phyloP scores from a whole-genome alignment of 2,329 filamentous ascomycete genomes.

The Setomelanomma holmii region DNA sequence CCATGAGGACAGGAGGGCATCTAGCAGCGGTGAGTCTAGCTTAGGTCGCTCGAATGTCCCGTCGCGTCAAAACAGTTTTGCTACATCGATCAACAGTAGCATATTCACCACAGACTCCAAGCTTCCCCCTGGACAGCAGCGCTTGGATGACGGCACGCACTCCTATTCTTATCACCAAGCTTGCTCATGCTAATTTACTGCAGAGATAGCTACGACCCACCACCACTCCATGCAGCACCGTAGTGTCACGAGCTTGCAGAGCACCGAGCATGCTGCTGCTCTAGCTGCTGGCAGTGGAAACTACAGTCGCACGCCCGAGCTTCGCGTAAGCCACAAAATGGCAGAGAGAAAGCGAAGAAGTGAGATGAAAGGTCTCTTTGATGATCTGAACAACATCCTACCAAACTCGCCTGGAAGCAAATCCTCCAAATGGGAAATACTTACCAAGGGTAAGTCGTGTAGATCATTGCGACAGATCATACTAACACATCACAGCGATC shows the following conservation, averaged over 20 bases:
- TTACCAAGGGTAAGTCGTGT: constrained; percentile 73
- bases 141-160: constrained; percentile 68
- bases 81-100: constrained; percentile 79
- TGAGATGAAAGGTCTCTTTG: constrained; percentile 89
- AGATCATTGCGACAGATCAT: neutral
- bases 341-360: constrained; percentile 83
- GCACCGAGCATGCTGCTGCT: constrained; percentile 64
- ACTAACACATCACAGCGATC: constrained; percentile 49
- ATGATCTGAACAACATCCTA: constrained; percentile 78
- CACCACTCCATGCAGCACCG: constrained; percentile 80
- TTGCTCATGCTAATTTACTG: constrained; percentile 27
- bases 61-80: constrained; percentile 77
- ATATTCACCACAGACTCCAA: constrained; percentile 78
- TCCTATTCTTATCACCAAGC: constrained; percentile 9
- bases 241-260: constrained; percentile 70
- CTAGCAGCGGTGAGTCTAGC: constrained; percentile 58
- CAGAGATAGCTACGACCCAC: constrained; percentile 61
- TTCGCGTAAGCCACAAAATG: constrained; percentile 83
- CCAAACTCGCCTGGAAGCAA: constrained; percentile 83
- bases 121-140: constrained; percentile 73
- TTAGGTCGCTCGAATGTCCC: constrained; percentile 61
- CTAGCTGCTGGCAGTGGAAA: constrained; percentile 67
- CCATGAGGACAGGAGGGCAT: constrained; percentile 56
- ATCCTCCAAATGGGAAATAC: constrained; percentile 87
- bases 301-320: constrained; percentile 82